Conservation (phyloP, 164 flowering plant genomes). For the Vitis cinerea region DNA sequence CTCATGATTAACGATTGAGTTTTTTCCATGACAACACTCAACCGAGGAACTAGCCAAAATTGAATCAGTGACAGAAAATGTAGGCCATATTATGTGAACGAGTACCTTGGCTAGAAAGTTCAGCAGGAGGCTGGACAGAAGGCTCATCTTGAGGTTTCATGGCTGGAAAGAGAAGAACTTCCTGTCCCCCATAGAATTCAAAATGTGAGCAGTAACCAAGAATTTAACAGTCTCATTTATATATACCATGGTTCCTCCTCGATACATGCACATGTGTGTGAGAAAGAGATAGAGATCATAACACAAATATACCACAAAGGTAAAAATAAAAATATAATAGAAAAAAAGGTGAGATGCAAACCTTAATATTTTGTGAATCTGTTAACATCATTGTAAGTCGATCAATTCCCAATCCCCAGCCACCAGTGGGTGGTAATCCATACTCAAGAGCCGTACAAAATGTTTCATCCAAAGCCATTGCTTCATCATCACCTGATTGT, state of each 20-base stretch:
- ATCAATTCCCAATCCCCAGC: constrained; percentile 99
- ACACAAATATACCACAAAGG: background rate
- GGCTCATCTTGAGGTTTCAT: constrained; percentile 94
- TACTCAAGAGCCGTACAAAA: constrained; percentile 89
- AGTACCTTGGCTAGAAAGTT: too few species aligned
- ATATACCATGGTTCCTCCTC: too few species aligned
- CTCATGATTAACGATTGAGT: too few species aligned
- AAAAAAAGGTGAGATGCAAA: constrained; percentile 13
- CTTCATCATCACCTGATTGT: constrained; percentile 97
- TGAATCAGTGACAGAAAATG: too few species aligned
- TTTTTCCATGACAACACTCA: too few species aligned
- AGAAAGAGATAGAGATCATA: too few species aligned
- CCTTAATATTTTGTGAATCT: constrained; percentile 96
- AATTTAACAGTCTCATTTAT: background rate
- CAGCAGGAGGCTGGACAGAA: constrained; percentile 1
- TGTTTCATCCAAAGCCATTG: constrained; percentile 94
- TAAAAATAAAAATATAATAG: background rate
- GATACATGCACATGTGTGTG: too few species aligned
- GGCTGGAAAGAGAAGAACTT: constrained; percentile 87
- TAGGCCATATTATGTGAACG: too few species aligned
- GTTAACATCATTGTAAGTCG: constrained; percentile 84
- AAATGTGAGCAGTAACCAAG: background rate
- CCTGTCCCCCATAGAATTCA: constrained; percentile 39
- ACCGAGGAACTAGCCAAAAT: too few species aligned
- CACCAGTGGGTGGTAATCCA: constrained; percentile 96